These are phyloP conservation scores for Psilocybe sp. DNA, from an alignment of 768 basidiomycete genomes.

Conservation along the genomic window DNA sequence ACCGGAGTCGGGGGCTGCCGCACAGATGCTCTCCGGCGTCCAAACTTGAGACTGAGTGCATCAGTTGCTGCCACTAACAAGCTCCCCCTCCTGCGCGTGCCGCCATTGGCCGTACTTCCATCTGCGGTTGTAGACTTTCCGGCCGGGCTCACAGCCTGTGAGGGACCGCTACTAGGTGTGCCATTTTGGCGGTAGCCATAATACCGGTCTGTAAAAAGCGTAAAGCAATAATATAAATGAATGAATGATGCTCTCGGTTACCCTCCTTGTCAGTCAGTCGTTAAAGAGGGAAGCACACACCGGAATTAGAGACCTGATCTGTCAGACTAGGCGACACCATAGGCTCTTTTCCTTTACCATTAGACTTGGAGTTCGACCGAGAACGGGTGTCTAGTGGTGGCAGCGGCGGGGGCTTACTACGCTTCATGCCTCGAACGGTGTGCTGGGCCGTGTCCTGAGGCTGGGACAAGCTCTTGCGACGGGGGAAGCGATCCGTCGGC, in stretches of 20 bases:
- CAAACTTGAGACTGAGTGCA: conserved; percentile 46
- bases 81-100: conserved; percentile 38
- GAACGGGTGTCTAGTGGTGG: conserved; percentile 6
- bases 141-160: conserved; percentile 8
- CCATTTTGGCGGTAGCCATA: no score
- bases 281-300: background rate
- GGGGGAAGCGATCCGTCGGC: conserved; percentile 17
- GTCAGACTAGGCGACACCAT: conserved; percentile 12
- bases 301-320: conserved; percentile 11
- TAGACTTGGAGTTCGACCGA: conserved; percentile 18
- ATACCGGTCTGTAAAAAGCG: no score
- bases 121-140: conserved; percentile 21
- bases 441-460: conserved; percentile 9
- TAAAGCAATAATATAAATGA: no score
- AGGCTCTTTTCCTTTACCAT: conserved; percentile 31
- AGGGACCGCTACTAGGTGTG: conserved; percentile 13
- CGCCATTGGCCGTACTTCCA: conserved; percentile 9
- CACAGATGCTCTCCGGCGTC: conserved; percentile 39
- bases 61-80: conserved; percentile 54
- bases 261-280: background rate
- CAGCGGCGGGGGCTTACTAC: conserved; percentile 16
- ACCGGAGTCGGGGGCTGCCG: conserved; percentile 36
- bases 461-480: conserved; percentile 18
- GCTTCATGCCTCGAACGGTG: conserved; percentile 14
- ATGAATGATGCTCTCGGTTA: no score